phyloP scores from a whole-genome alignment of 2,329 filamentous ascomycete genomes.

The Claviceps sp. region DNA sequence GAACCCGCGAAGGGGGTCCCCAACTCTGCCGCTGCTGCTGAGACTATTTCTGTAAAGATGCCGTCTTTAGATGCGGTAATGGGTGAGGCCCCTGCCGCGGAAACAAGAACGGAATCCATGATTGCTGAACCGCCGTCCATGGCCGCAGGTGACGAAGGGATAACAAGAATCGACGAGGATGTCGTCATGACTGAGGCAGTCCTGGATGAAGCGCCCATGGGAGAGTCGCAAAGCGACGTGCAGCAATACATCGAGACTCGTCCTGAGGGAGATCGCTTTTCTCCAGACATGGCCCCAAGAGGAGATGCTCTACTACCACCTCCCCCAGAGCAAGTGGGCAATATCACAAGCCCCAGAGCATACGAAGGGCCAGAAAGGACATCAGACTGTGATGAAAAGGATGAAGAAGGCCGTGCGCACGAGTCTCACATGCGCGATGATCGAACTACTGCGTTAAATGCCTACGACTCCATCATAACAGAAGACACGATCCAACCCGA shows the following conservation, averaged over 20 bases:
- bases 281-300: neutral
- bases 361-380: constrained; percentile 14
- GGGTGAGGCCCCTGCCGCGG: constrained; percentile 1
- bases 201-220: constrained; percentile 4
- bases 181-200: constrained; percentile 1
- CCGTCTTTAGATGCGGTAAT: neutral
- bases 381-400: constrained; percentile 14
- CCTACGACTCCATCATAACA: constrained; percentile 21
- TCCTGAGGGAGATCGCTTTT: neutral
- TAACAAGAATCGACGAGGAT: constrained; percentile 14
- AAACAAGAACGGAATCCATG: constrained; percentile 12
- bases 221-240: neutral
- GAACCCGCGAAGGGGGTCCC: neutral
- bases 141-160: constrained; percentile 17
- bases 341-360: constrained; percentile 22
- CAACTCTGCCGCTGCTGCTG: neutral
- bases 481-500: constrained; percentile 26
- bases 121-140: constrained; percentile 20
- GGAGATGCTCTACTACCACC: constrained; percentile 19
- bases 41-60: constrained; percentile 2
- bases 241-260: no score
- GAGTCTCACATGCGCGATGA: constrained; percentile 10
- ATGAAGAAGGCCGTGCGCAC: constrained; percentile 12
- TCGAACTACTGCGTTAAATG: constrained; percentile 13
- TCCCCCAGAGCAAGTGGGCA: constrained; percentile 26